Conservation (phyloP, 2,329 filamentous ascomycete species). For the Sporothrix protearum region DNA sequence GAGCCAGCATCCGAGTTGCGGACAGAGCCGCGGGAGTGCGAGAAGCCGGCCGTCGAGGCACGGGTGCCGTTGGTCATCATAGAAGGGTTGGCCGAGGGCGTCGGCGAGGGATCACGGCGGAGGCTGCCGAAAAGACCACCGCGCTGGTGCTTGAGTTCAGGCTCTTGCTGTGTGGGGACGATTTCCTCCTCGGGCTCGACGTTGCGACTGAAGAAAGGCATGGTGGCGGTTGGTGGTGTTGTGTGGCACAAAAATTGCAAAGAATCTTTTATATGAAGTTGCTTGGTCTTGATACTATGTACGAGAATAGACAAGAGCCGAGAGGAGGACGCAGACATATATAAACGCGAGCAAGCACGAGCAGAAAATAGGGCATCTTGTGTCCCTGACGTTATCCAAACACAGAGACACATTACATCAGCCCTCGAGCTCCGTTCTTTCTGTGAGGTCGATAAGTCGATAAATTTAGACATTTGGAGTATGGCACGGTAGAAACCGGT, state of each 20-base stretch:
- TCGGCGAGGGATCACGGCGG: slow-evolving; percentile 33
- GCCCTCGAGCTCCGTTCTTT: background rate
- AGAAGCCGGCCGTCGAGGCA: slow-evolving; percentile 17
- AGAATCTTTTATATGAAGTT: background rate
- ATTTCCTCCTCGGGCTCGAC: slow-evolving; percentile 34
- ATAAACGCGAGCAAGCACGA: background rate
- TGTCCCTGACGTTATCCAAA: background rate
- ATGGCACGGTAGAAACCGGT: background rate
- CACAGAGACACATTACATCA: background rate
- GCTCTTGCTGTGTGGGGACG: slow-evolving; percentile 32
- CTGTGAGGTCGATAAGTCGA: background rate
- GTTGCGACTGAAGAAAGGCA: slow-evolving; percentile 38
- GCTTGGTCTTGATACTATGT: background rate
- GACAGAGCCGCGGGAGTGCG: slow-evolving; percentile 19
- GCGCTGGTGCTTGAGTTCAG: slow-evolving; percentile 30
- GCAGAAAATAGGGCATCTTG: background rate
- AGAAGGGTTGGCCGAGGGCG: slow-evolving; percentile 31
- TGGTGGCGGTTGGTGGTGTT: slow-evolving; percentile 25
- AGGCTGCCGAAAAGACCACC: slow-evolving; percentile 39
- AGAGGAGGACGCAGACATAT: background rate
- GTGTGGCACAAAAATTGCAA: background rate
- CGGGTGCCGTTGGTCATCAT: slow-evolving; percentile 30
- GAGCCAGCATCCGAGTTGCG: slow-evolving; percentile 26
- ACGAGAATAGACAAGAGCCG: too few species aligned
- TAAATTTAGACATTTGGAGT: too few species aligned